Evolutionary conservation across 108 stramenopile species (phyloP).

Genomic region (Nitzschia putrida): DNA sequence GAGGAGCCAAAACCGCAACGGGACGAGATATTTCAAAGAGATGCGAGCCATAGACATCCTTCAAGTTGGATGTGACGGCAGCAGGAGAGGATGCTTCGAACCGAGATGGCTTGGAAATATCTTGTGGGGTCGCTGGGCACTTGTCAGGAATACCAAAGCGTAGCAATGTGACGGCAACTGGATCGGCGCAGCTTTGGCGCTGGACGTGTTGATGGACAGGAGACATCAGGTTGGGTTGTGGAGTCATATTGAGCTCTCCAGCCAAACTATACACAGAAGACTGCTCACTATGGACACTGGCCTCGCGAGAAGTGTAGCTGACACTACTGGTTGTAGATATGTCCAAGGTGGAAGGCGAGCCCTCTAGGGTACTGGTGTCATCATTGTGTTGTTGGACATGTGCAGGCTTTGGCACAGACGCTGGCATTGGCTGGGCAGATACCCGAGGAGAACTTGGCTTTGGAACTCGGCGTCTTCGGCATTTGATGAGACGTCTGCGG

Average conservation of each 20-base stretch:
- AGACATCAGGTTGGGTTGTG: background rate
- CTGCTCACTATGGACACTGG: constrained; percentile 7
- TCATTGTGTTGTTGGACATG: too few species aligned
- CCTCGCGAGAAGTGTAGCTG: background rate
- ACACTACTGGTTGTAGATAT: background rate
- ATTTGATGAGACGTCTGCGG: constrained; percentile 5
- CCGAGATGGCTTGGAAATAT: too few species aligned
- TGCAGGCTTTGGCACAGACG: background rate
- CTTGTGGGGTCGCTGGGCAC: too few species aligned
- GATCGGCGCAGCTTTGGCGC: constrained; percentile 6
- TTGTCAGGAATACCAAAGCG: constrained; percentile 4
- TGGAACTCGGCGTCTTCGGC: background rate
- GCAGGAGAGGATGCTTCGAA: background rate
- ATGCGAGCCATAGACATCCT: constrained; percentile 13
- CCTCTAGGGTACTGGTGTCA: background rate
- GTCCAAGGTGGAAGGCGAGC: background rate
- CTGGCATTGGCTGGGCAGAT: background rate
- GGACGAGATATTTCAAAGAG: constrained; percentile 13
- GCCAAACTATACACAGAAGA: constrained; percentile 1
- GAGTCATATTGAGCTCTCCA: background rate
- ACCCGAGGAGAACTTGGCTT: background rate
- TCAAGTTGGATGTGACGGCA: constrained; percentile 7
- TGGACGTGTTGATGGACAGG: background rate
- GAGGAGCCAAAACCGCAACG: constrained; percentile 3
- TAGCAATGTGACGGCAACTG: constrained; percentile 10